A percentile compares a stretch with the other conserved stretches of the same genome.
Evolutionary conservation across 192 early-diverging fungal species (phyloP).

Genomic region (Coemansia sp.): DNA sequence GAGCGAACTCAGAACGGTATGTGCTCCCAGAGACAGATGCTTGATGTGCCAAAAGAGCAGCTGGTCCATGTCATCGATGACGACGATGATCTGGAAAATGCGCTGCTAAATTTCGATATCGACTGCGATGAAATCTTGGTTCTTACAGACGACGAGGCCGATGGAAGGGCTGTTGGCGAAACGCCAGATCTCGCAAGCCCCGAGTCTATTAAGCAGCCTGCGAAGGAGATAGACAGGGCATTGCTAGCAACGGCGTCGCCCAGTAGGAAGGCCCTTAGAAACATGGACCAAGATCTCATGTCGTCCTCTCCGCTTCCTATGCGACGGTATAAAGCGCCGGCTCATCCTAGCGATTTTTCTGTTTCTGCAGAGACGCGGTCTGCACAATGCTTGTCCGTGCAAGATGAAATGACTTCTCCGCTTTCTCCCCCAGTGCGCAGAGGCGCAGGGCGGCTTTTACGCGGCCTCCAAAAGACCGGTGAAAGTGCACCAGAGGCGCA

Average conservation of each 20-base stretch:
- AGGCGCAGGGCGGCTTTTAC: conserved; percentile 9
- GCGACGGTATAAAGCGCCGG: neutral
- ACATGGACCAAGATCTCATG: conserved; percentile 8
- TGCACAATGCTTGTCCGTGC: neutral
- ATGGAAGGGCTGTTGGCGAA: neutral
- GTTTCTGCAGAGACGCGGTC: neutral
- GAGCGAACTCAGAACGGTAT: neutral
- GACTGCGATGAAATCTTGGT: conserved; percentile 25
- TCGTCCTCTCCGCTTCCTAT: conserved; percentile 16
- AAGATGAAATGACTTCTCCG: neutral
- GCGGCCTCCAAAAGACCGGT: conserved; percentile 1
- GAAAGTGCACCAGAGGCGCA: neutral
- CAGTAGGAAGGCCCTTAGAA: neutral
- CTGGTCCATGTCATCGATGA: conserved; percentile 17
- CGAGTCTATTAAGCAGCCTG: neutral
- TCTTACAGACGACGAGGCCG: conserved; percentile 24
- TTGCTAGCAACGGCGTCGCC: neutral
- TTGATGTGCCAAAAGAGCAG: neutral
- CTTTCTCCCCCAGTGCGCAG: conserved; percentile 7
- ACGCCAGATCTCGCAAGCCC: neutral
- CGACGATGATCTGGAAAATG: conserved; percentile 11
- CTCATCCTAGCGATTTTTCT: no score
- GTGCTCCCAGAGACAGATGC: neutral
- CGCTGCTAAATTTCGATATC: conserved; percentile 26
- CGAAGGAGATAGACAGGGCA: neutral